phyloP scores from a whole-genome alignment of 441 rosid genomes.

The Geranium incanum region DNA sequence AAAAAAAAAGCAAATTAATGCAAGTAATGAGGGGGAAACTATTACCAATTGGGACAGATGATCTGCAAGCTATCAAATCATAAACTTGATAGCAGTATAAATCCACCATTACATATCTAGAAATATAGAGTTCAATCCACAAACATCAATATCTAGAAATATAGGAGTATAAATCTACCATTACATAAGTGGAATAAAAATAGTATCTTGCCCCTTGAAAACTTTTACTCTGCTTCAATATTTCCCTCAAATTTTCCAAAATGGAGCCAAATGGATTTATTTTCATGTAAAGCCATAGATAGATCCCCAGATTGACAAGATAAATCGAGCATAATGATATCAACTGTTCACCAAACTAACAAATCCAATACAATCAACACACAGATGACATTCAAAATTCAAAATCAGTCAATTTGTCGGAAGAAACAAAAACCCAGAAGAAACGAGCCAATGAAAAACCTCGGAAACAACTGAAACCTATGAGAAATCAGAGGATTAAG shows the following conservation, averaged over 20 bases:
- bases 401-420: neutral
- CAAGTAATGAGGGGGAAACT: neutral
- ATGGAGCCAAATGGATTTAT: neutral
- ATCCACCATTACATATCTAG: too few relatives aligned
- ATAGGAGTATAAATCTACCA: neutral
- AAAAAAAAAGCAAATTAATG: slow-evolving; percentile 1
- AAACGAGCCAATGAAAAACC: neutral
- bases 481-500: neutral
- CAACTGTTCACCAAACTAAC: neutral
- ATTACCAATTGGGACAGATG: neutral
- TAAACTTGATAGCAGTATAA: neutral
- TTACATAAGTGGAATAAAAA: neutral
- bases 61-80: neutral
- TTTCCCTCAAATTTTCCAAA: neutral
- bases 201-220: neutral
- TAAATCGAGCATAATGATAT: neutral
- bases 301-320: neutral
- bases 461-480: neutral
- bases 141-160: neutral
- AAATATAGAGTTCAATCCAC: neutral
- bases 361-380: neutral
- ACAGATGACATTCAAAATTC: neutral
- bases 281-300: neutral
- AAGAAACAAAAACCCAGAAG: neutral
- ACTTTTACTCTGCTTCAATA: neutral